Evolutionary conservation across 495 filamentous ascomycete genomes (phyloP).

Genomic region (Parmelia sp.): DNA sequence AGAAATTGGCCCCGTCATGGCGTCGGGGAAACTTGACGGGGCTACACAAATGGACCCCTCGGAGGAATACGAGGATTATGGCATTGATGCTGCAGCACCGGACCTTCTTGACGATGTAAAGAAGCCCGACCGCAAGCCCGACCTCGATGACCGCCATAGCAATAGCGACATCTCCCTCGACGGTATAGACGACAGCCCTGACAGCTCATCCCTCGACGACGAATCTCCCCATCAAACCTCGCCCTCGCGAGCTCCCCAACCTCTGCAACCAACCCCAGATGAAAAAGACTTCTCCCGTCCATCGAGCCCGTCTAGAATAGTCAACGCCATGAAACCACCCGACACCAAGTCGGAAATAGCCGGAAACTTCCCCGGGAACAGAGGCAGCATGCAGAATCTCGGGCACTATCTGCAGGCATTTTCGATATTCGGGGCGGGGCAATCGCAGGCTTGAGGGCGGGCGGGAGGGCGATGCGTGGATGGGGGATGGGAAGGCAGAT

Average conservation of each 20-base stretch:
- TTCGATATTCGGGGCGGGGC: slow-evolving; percentile 13
- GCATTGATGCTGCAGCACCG: not conserved
- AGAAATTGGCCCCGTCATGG: not conserved
- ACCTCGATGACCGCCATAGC: not conserved
- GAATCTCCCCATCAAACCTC: not conserved
- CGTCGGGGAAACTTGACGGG: not conserved
- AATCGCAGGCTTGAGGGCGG: slow-evolving; percentile 9
- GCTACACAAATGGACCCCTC: not conserved
- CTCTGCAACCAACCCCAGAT: not conserved
- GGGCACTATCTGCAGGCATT: slow-evolving; percentile 19
- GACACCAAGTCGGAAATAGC: slow-evolving; percentile 4
- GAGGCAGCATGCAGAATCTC: slow-evolving; percentile 17
- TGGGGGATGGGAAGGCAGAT: not conserved
- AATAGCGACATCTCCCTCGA: not conserved
- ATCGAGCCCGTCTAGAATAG: not conserved
- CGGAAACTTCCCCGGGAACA: slow-evolving; percentile 1
- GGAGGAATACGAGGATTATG: slow-evolving; percentile 4
- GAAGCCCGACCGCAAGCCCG: not conserved
- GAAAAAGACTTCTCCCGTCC: not conserved
- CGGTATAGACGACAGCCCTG: slow-evolving; percentile 2
- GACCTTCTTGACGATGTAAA: not conserved
- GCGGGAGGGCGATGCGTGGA: not conserved
- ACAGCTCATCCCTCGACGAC: slow-evolving; percentile 1
- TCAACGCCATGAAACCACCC: slow-evolving; percentile 4
- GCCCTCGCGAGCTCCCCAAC: not conserved